These are phyloP conservation scores for Harringtonia lauricola DNA, from an alignment of 2,329 filamentous ascomycete genomes.

Conservation along the genomic window DNA sequence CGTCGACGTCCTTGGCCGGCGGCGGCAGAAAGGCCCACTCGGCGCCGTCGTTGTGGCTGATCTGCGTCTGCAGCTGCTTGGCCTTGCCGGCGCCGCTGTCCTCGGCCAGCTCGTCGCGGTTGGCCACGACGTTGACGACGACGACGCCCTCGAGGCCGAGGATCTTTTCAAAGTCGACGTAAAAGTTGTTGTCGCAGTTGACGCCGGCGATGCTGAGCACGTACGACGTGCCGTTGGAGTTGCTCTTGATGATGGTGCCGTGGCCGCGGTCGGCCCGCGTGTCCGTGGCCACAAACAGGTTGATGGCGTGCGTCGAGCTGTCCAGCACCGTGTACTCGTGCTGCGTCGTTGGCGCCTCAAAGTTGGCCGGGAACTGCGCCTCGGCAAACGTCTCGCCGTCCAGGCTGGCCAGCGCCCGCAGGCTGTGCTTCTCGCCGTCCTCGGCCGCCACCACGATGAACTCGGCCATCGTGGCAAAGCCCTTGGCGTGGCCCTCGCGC, in stretches of 20 bases:
- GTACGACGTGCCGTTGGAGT: slow-evolving; percentile 95
- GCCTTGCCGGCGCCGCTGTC: slow-evolving; percentile 22
- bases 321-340: slow-evolving; percentile 87
- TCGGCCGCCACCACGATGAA: slow-evolving; percentile 84
- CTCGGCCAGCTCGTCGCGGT: slow-evolving; percentile 51
- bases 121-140: slow-evolving; percentile 75
- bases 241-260: slow-evolving; percentile 91
- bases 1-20: slow-evolving; percentile 59
- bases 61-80: slow-evolving; percentile 81
- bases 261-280: slow-evolving; percentile 53
- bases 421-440: slow-evolving; percentile 53
- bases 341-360: slow-evolving; percentile 66
- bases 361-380: slow-evolving; percentile 77
- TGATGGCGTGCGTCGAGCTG: slow-evolving; percentile 88
- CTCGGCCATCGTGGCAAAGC: slow-evolving; percentile 91
- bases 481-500: slow-evolving; percentile 60
- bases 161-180: slow-evolving; percentile 95
- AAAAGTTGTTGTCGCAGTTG: slow-evolving; percentile 67
- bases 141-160: slow-evolving; percentile 82
- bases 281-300: slow-evolving; percentile 82
- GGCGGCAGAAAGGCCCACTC: slow-evolving; percentile 71
- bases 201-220: slow-evolving; percentile 72
- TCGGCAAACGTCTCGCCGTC: slow-evolving; percentile 75
- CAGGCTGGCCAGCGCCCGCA: slow-evolving; percentile 73
- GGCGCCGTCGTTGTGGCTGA: slow-evolving; percentile 92